These are phyloP conservation scores for Musa balbisiana DNA, from an alignment of 202 grass and related monocot genomes.

Conservation along the genomic window DNA sequence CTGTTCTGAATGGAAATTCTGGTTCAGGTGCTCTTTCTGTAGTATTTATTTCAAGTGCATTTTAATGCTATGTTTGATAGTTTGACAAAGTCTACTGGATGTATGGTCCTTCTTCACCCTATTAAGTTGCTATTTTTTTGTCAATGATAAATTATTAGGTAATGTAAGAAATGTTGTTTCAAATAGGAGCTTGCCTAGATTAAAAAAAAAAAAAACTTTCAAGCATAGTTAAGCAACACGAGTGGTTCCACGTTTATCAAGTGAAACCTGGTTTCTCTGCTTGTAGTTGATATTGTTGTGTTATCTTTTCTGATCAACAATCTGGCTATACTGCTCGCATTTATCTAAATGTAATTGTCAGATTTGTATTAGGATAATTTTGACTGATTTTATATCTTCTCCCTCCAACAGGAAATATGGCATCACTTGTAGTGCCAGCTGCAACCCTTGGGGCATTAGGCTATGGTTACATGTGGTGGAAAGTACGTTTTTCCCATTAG, in stretches of 20 bases:
- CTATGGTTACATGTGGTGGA: conserved; percentile 99
- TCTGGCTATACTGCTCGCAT: not conserved
- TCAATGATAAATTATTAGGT: not conserved
- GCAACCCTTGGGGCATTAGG: conserved; percentile 81
- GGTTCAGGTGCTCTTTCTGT: conserved; percentile 46
- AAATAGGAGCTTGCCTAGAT: not conserved
- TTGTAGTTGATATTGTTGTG: not conserved
- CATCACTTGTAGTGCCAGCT: conserved; percentile 78
- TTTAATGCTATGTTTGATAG: no score
- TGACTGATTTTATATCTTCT: not conserved
- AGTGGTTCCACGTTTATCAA: no score
- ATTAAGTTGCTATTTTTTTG: no score
- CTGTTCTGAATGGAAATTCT: conserved; percentile 63
- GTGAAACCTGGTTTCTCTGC: no score
- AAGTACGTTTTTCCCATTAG: conserved; percentile 1
- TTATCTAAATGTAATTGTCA: not conserved
- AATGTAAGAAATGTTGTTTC: not conserved
- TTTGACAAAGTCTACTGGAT: no score
- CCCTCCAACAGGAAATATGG: conserved; percentile 4
- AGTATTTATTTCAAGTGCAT: no score
- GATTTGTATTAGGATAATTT: not conserved
- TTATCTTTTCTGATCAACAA: not conserved
- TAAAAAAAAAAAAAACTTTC: no score
- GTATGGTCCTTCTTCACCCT: no score
- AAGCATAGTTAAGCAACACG: no score